Conservation (phyloP, 768 basidiomycete genomes). For the Coprinopsis cinerea region DNA sequence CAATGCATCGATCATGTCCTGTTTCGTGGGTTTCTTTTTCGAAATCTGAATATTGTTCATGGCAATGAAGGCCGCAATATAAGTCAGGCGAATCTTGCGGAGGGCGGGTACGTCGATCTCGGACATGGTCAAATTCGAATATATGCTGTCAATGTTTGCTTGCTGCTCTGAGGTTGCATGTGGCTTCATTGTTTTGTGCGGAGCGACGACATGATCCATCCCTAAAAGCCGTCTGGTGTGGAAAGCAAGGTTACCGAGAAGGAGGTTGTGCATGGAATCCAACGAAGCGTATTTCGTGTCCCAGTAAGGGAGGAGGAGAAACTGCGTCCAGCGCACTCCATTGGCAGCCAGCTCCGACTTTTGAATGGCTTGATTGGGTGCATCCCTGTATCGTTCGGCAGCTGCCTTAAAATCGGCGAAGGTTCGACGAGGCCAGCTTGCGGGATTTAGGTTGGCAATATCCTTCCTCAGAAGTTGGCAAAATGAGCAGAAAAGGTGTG, state of each 20-base stretch:
- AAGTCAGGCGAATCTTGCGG: background rate
- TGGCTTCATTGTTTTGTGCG: background rate
- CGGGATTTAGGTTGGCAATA: constrained; percentile 2
- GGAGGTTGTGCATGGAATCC: constrained; percentile 14
- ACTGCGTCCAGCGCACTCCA: constrained; percentile 12
- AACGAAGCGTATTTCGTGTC: constrained; percentile 6
- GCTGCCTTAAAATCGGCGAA: background rate
- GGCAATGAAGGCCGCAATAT: background rate
- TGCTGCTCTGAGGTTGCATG: background rate
- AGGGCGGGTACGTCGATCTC: background rate
- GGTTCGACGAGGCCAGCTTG: constrained; percentile 3
- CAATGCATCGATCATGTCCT: background rate
- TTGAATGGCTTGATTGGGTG: background rate
- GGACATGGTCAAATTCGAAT: background rate
- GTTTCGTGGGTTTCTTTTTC: background rate
- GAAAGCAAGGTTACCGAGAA: constrained; percentile 5
- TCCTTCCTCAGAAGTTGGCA: constrained; percentile 4
- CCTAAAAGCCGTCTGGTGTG: constrained; percentile 8
- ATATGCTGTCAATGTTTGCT: background rate
- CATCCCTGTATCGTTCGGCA: background rate
- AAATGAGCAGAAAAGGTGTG: constrained; percentile 10
- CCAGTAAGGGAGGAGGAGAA: constrained; percentile 12
- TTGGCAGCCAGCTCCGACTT: background rate
- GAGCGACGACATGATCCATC: constrained; percentile 5
- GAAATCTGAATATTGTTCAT: background rate